Evolutionary conservation across 441 rosid species (phyloP).

Genomic region (Aquilaria agallochum): DNA sequence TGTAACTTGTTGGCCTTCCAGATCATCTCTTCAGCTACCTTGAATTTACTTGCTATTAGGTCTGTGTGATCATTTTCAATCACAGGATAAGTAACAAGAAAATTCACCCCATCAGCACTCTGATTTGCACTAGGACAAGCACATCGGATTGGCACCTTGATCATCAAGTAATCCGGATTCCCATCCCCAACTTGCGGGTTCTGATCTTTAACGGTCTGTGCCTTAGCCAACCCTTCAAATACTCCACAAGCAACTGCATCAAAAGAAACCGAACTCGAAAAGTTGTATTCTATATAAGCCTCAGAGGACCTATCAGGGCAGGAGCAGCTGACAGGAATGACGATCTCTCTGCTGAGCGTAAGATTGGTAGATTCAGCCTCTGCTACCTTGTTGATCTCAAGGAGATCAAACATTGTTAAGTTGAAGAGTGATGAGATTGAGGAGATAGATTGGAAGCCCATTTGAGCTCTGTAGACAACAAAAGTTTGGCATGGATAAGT

Average conservation of each 20-base stretch:
- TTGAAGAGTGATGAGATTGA: constrained; percentile 28
- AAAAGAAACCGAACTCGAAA: constrained; percentile 16
- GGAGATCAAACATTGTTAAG: constrained; percentile 12
- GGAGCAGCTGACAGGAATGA: constrained; percentile 23
- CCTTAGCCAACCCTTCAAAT: constrained; percentile 28
- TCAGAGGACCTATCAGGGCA: constrained; percentile 18
- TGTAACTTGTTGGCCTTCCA: constrained; percentile 20
- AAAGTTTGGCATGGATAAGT: constrained; percentile 17
- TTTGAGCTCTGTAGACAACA: constrained; percentile 25
- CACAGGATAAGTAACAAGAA: constrained; percentile 25
- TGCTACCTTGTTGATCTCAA: constrained; percentile 16
- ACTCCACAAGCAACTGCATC: constrained; percentile 21
- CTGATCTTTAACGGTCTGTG: constrained; percentile 14
- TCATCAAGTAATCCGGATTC: constrained; percentile 6
- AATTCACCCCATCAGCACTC: constrained; percentile 12
- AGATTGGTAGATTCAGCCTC: constrained; percentile 20
- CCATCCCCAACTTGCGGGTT: constrained; percentile 9
- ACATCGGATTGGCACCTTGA: constrained; percentile 29
- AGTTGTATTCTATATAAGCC: constrained; percentile 16
- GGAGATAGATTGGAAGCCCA: constrained; percentile 18
- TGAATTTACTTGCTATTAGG: constrained; percentile 19
- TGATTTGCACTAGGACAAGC: constrained; percentile 27
- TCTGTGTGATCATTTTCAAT: constrained; percentile 10
- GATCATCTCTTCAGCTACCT: constrained; percentile 10
- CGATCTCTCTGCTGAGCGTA: constrained; percentile 19